Evolutionary conservation across 495 filamentous ascomycete genomes (phyloP).

Genomic region (Xylaria nigripes): DNA sequence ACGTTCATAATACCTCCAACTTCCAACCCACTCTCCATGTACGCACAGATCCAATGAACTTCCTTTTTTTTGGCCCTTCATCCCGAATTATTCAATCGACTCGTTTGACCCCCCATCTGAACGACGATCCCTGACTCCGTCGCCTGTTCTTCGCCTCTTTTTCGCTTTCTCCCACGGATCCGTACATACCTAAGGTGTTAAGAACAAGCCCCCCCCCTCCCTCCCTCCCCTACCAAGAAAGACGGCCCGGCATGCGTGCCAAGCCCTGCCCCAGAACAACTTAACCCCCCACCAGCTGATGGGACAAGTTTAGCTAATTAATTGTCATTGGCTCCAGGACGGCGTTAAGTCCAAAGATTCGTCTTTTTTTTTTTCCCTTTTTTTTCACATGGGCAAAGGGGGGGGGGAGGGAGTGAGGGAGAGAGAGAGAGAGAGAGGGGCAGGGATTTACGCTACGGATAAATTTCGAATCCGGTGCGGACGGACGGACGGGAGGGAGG

Average conservation of each 20-base stretch:
- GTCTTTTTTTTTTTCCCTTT: constrained; percentile 1
- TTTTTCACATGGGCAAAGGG: too few species aligned
- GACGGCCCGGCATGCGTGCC: constrained; percentile 9
- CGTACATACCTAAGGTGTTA: too few species aligned
- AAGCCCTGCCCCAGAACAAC: constrained; percentile 1
- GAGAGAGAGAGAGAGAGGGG: too few species aligned
- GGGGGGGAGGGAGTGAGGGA: too few species aligned
- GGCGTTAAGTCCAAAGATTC: not conserved
- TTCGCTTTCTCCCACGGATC: constrained; percentile 9
- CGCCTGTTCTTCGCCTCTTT: constrained; percentile 25
- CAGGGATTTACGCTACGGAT: too few species aligned
- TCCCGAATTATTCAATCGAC: constrained; percentile 33
- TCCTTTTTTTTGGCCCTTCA: constrained; percentile 15
- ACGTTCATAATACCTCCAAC: too few species aligned
- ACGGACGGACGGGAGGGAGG: not conserved
- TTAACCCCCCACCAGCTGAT: constrained; percentile 2
- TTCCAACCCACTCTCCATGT: too few species aligned
- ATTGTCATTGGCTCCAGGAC: constrained; percentile 7
- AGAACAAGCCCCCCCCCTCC: too few species aligned
- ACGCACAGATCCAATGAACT: too few species aligned
- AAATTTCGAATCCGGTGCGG: constrained; percentile 18
- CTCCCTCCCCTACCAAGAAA: not conserved
- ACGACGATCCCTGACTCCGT: constrained; percentile 33
- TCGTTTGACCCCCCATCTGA: constrained; percentile 26
- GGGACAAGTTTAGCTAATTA: constrained; percentile 1